Conservation (phyloP, 208 protist species). For the Blechomonas ayalai region DNA sequence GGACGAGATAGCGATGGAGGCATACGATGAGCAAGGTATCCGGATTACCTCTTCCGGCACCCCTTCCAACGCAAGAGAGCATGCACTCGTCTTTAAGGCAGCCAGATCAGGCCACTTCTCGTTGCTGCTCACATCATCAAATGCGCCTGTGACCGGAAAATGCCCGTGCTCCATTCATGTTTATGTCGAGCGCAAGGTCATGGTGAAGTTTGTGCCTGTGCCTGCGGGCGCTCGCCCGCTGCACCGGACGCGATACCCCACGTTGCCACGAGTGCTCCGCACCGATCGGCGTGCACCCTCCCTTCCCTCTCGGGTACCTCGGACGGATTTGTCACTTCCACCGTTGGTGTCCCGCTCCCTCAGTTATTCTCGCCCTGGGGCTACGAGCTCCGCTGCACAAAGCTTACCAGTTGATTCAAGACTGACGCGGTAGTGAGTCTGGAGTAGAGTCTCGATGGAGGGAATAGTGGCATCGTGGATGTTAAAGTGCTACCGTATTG, state of each 20-base stretch:
- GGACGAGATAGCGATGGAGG: constrained; percentile 48
- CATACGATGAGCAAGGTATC: constrained; percentile 56
- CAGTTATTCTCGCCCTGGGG: too few species aligned
- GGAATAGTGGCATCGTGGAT: too few species aligned
- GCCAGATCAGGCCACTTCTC: constrained; percentile 43
- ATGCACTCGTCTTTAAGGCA: constrained; percentile 59
- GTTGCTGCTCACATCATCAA: constrained; percentile 41
- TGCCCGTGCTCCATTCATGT: constrained; percentile 56
- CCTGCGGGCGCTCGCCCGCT: constrained; percentile 35
- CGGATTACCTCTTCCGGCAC: constrained; percentile 45
- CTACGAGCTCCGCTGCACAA: too few species aligned
- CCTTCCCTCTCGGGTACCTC: neutral
- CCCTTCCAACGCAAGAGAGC: constrained; percentile 70
- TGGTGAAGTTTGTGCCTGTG: constrained; percentile 45
- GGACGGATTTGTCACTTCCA: neutral
- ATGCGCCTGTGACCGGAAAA: constrained; percentile 26
- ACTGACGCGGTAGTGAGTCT: too few species aligned
- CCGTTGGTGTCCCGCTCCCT: too few species aligned
- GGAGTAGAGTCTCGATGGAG: too few species aligned
- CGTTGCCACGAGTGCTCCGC: constrained; percentile 13
- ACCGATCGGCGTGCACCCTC: neutral
- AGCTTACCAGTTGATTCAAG: too few species aligned
- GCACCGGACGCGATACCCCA: constrained; percentile 32
- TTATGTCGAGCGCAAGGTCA: constrained; percentile 48
- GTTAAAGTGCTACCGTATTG: too few species aligned